Base-by-base conservation (phyloP, 2,329 filamentous ascomycete genomes). In the Xylariaceae sp. region DNA sequence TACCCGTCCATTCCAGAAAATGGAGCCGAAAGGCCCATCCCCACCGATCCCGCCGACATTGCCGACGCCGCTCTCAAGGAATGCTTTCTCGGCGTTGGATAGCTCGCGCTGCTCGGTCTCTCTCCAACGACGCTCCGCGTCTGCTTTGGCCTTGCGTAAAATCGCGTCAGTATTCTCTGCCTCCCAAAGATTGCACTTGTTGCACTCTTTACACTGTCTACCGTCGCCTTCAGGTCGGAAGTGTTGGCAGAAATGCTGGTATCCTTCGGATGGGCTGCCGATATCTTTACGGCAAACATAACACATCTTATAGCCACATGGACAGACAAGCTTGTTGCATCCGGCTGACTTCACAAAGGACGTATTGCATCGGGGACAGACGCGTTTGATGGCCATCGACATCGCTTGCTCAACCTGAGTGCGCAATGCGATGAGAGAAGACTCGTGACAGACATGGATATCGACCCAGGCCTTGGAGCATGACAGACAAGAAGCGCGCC, bases 291-390 rank as follows among this genome's bases (percentile, higher is more conserved):
- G 87, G 66, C 93, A 98, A 37, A 97, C 82, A 62, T 98, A 98
- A 66, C 93, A 98, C 92, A 97, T 97, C 57, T 87, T 86, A 69
- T 97, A 97, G 7, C 93, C 93, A 67, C 93, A 98, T 14, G 90
- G 83, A 63, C 93, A 97, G 5, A 89, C 92, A 33, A 98, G 77
- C 70, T 97, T 97, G 73, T 98, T 98, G 77, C 93, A 98, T 59
- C 93, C 93, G 21, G 85, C 83, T 6, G 83, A 85, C 66, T 97
- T 97, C 68, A 98, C 88, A 64, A 97, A 97, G 14, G 85, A 88
- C 8, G 91, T 88, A 56, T 88, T 85, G 72, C 93, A 98, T 38
- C 85, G 81, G 7, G 93, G 93, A 64, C 93, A 98, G 8, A 93
- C 92, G 40, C 93, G 86, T 70, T 97, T 98, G 64, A 97, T 83